Conservation (phyloP, 352 stramenopile species). For the Phytopythium delawarense region DNA sequence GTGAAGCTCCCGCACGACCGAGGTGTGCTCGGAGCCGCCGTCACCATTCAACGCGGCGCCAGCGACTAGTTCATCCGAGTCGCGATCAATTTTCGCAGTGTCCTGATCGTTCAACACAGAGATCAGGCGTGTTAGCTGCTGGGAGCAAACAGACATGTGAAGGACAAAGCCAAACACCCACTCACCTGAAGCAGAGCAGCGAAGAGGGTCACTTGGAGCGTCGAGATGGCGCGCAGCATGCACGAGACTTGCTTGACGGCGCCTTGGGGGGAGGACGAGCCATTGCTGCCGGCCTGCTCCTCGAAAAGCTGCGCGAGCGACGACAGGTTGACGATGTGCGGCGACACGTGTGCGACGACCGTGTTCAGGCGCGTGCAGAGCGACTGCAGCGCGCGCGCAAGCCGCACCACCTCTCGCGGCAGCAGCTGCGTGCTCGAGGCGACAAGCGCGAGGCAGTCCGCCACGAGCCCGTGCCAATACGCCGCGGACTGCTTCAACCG, state of each 20-base stretch:
- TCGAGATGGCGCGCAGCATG: constrained; percentile 72
- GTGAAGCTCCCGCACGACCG: constrained; percentile 59
- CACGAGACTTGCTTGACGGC: constrained; percentile 72
- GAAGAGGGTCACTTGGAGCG: constrained; percentile 63
- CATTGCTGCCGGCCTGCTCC: constrained; percentile 41
- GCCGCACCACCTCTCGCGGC: constrained; percentile 47
- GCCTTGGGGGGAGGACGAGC: constrained; percentile 55
- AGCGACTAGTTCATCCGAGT: constrained; percentile 43
- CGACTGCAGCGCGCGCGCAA: constrained; percentile 47
- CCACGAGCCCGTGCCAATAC: constrained; percentile 75
- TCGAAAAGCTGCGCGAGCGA: constrained; percentile 66
- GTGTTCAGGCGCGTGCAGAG: constrained; percentile 55
- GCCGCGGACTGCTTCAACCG: constrained; percentile 61
- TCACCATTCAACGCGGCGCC: constrained; percentile 29
- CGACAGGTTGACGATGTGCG: constrained; percentile 80
- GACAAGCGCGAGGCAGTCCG: constrained; percentile 61
- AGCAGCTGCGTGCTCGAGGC: constrained; percentile 48
- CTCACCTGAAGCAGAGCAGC: constrained; percentile 43
- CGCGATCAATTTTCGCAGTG: constrained; percentile 57
- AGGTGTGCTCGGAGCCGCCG: constrained; percentile 34
- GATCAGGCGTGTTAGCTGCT: not conserved
- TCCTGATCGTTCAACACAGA: constrained; percentile 16
- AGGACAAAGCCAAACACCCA: not conserved
- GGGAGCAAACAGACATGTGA: not conserved
- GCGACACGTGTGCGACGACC: constrained; percentile 65